phyloP scores from a whole-genome alignment of 805 yeast genomes.

The Myxozyma vanderwaltii region DNA sequence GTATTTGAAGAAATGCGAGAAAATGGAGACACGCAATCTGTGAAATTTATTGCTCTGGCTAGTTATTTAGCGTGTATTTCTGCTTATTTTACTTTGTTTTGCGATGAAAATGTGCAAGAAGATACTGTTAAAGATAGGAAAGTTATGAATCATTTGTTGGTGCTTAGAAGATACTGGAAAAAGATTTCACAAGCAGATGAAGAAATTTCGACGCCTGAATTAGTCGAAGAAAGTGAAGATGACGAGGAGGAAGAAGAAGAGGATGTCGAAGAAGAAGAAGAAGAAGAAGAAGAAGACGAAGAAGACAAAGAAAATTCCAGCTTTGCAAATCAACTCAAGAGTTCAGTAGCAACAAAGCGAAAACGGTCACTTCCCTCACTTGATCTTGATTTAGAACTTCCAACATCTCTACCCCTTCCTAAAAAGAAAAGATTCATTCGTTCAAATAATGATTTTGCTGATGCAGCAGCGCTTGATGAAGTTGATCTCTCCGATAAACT shows the following conservation, averaged over 20 bases:
- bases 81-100: slow-evolving; percentile 75
- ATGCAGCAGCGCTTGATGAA: slow-evolving; percentile 66
- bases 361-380: slow-evolving; percentile 32
- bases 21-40: slow-evolving; percentile 33
- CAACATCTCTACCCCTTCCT: slow-evolving; percentile 49
- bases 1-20: slow-evolving; percentile 41
- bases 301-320: slow-evolving; percentile 1
- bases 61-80: slow-evolving; percentile 78
- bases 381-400: slow-evolving; percentile 55
- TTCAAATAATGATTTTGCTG: slow-evolving; percentile 61
- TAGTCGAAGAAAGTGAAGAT: slow-evolving; percentile 29
- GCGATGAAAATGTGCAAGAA: slow-evolving; percentile 56
- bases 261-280: slow-evolving; percentile 40
- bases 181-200: slow-evolving; percentile 56
- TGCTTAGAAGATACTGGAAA: slow-evolving; percentile 65
- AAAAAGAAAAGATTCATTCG: slow-evolving; percentile 47
- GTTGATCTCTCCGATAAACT: slow-evolving; percentile 86
- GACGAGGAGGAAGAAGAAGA: slow-evolving; percentile 25
- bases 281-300: slow-evolving; percentile 20
- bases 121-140: slow-evolving; percentile 77
- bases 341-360: slow-evolving; percentile 2
- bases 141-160: slow-evolving; percentile 82
- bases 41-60: slow-evolving; percentile 70
- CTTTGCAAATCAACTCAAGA: slow-evolving; percentile 10
- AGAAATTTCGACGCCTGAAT: slow-evolving; percentile 15